Base-by-base conservation (phyloP, 257 asterid genomes). In the Echium plantagineum region DNA sequence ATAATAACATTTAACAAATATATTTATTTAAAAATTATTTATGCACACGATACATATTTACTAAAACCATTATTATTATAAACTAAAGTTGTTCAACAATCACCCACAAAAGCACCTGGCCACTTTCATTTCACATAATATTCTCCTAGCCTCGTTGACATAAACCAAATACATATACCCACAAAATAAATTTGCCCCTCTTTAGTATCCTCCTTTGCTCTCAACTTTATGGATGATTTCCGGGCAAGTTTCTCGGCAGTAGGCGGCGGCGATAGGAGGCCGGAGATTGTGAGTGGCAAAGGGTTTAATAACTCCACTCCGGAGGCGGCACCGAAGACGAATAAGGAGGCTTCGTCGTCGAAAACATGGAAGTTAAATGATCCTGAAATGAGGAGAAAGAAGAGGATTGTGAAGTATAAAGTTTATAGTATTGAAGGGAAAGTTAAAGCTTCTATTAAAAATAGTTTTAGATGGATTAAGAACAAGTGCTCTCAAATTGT, bases 321-420 rank as follows among this genome's bases (percentile, higher is more conserved):
- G 15, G 58, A 47, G 38, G 60, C 46, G 47, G 57, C 69, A 32
- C 58, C 62, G 9, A 58, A 68, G 35, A 47, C 65, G 15, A 64
- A 64, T 4, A 64, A 71, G 63, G 74, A 21, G 67, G 65, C 68
- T 54, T 54, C 61, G 59, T 42, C 61, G 59, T 63, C 78, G 51
- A 83, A 76, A 84, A 81, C 88, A 1, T 77, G 89, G 96, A 75
- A 86, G 56, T 81, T 86, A 63, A 67, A 65, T n/a, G 89, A 85
- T 49, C 73, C 86, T 28, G 87, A 78, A 71, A 76, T 74, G 94
- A 83, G 76, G 75, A 75, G 96, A 63, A 74, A 80, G 78, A 85
- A 85, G 72, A 73, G 96, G 66, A 73, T 87, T 52, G 96, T 89
- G 1, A 77, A 66, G 70, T 87, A 87, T 56, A 87, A 87, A 75